Conservation (phyloP, 2,329 filamentous ascomycete species). For the Colletotrichum theobromicola region DNA sequence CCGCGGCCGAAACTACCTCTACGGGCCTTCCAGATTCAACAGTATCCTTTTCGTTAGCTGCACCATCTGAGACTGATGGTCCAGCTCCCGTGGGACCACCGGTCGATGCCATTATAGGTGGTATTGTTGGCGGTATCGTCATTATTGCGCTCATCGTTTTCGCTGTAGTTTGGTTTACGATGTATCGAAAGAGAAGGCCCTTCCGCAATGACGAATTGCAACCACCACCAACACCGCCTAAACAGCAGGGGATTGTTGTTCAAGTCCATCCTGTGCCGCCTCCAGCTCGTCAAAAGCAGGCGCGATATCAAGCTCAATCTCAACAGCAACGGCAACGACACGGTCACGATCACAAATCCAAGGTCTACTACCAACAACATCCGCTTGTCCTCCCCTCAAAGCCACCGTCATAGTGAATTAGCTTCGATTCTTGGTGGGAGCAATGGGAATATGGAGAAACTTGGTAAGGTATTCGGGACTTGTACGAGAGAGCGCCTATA, state of each 20-base stretch:
- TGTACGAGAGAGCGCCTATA: accelerated
- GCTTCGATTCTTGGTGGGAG: not conserved
- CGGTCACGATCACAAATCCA: not conserved
- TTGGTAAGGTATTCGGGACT: accelerated
- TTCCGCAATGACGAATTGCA: not conserved
- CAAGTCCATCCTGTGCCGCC: not conserved
- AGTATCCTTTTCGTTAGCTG: not conserved
- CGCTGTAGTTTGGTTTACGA: constrained; percentile 29
- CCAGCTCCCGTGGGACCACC: not conserved
- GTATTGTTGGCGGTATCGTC: constrained; percentile 38
- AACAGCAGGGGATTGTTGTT: not conserved
- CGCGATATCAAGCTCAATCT: not conserved
- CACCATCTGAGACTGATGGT: not conserved
- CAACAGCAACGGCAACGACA: not conserved
- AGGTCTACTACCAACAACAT: not conserved
- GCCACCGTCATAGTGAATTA: accelerated
- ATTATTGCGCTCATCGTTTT: constrained; percentile 32
- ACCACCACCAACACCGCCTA: not conserved
- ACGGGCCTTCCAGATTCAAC: not conserved
- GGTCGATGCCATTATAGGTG: constrained; percentile 39
- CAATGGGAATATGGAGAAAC: accelerated
- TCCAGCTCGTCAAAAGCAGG: not conserved
- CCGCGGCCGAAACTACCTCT: not conserved
- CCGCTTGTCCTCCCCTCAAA: accelerated
- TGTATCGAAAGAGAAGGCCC: constrained; percentile 25